Percentiles rank a stretch among this genome's conserved stretches.
Evolutionary conservation across 73 alveolate genomes (phyloP).

Genomic region (Breviolum minutum): DNA sequence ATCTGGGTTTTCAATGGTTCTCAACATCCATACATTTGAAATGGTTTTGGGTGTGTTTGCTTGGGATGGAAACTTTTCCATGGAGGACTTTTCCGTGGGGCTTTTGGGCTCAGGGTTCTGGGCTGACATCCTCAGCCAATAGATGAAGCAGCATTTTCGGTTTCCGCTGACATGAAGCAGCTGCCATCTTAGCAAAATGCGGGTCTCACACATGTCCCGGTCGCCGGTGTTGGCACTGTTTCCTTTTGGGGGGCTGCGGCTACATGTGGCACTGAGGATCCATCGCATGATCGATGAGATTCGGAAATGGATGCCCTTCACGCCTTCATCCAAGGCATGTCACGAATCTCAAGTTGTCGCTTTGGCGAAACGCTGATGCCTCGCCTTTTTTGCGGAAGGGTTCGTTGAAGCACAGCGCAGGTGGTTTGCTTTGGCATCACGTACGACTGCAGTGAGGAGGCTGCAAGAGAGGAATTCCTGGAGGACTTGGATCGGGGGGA

Average conservation of each 20-base stretch:
- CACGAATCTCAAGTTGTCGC: background rate
- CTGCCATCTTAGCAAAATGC: background rate
- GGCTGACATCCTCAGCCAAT: conserved; percentile 2
- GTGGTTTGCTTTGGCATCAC: conserved; percentile 68
- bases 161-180: conserved; percentile 1
- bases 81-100: no score
- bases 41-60: no score
- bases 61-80: no score
- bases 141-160: conserved; percentile 11
- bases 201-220: background rate
- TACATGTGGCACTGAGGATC: conserved; percentile 8
- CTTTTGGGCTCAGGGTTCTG: background rate
- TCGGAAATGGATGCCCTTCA: conserved; percentile 90
- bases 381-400: background rate
- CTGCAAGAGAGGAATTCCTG: conserved; percentile 72
- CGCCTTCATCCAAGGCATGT: conserved; percentile 51
- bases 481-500: background rate
- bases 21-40: no score
- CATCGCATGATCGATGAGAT: conserved; percentile 85
- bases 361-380: no score
- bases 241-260: background rate
- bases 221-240: background rate
- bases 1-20: no score
- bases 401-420: background rate
- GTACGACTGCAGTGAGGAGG: conserved; percentile 76